These are phyloP conservation scores for Dactylis glomerata DNA, from an alignment of 176 grass and related monocot species.

Conservation along the genomic window DNA sequence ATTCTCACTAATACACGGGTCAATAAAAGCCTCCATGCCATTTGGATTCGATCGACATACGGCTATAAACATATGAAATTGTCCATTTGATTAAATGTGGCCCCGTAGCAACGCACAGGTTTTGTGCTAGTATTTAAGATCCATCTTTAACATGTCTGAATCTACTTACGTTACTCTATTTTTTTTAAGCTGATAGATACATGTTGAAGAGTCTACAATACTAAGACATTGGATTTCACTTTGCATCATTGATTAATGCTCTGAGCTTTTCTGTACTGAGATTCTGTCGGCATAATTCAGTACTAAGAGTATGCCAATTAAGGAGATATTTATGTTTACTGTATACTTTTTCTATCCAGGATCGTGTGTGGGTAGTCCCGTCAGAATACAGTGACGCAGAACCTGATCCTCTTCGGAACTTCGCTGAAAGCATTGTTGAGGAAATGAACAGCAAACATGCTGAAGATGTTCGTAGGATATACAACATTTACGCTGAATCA, in stretches of 20 bases:
- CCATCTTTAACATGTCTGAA: background rate
- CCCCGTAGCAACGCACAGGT: too few relatives aligned
- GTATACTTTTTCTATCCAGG: slow-evolving; percentile 39
- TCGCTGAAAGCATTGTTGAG: slow-evolving; percentile 82
- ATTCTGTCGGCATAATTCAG: background rate
- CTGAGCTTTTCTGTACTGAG: background rate
- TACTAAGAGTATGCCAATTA: background rate
- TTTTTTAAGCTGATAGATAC: background rate
- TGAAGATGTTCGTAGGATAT: slow-evolving; percentile 77
- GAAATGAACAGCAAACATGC: slow-evolving; percentile 76
- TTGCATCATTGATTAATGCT: background rate
- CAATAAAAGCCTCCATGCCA: too few relatives aligned
- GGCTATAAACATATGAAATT: too few relatives aligned
- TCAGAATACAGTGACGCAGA: slow-evolving; percentile 73
- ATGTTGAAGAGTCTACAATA: background rate
- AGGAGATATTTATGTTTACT: background rate
- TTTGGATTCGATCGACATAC: too few relatives aligned
- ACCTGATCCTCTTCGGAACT: slow-evolving; percentile 83
- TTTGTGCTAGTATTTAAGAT: background rate
- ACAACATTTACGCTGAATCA: slow-evolving; percentile 72
- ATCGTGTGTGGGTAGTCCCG: slow-evolving; percentile 72
- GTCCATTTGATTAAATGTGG: too few relatives aligned
- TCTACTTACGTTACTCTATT: background rate
- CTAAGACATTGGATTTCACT: background rate
- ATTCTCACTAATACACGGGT: too few relatives aligned